Percentiles rank a stretch among this genome's conserved stretches.
Conservation (phyloP, 2,329 filamentous ascomycete genomes). For the Emmonsiellopsis sp. region DNA sequence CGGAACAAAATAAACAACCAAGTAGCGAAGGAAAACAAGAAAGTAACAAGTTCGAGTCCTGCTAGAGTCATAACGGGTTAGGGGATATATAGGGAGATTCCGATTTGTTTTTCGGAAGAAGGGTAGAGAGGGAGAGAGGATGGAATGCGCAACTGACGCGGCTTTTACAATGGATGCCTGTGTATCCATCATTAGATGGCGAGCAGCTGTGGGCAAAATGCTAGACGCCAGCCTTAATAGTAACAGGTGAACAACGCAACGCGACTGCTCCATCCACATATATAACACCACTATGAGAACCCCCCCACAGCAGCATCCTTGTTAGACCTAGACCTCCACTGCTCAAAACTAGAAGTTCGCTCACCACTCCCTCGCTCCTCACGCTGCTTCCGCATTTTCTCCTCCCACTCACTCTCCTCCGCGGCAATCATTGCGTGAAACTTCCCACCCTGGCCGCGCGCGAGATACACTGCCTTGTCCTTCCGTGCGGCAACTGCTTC, state of each 20-base stretch:
- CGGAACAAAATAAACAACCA: too few relatives aligned
- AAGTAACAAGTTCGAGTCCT: too few relatives aligned
- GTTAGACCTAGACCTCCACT: slow-evolving; percentile 34
- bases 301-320: slow-evolving; percentile 21
- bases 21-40: too few relatives aligned
- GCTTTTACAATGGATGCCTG: too few relatives aligned
- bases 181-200: too few relatives aligned
- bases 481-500: slow-evolving; percentile 57
- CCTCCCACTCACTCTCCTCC: slow-evolving; percentile 44
- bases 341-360: slow-evolving; percentile 31
- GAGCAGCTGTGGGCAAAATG: too few relatives aligned
- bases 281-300: neutral
- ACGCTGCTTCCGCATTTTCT: slow-evolving; percentile 26
- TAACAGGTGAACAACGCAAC: neutral
- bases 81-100: too few relatives aligned
- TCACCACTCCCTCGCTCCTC: slow-evolving; percentile 20
- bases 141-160: too few relatives aligned
- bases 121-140: too few relatives aligned
- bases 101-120: too few relatives aligned
- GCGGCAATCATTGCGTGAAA: slow-evolving; percentile 43
- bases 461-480: slow-evolving; percentile 46
- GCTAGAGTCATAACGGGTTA: too few relatives aligned
- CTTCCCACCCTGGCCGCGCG: slow-evolving; percentile 41
- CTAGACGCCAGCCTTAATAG: neutral
- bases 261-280: neutral